Percentiles rank a stretch among this genome's conserved stretches.
Conservation (phyloP, 768 basidiomycete species). For the Terana coerulea region DNA sequence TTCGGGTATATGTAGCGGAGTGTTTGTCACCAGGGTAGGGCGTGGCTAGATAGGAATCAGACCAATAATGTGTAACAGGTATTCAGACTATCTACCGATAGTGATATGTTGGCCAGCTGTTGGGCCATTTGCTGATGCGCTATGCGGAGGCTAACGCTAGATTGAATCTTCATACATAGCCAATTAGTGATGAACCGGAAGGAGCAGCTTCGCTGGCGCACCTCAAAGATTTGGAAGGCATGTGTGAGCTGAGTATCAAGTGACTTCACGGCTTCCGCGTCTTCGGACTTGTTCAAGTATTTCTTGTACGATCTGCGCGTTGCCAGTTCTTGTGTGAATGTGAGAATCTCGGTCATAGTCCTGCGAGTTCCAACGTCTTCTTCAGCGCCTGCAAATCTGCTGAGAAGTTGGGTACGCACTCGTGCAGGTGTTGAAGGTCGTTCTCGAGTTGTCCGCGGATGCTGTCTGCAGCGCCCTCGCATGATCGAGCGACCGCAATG, state of each 20-base stretch:
- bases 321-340: not conserved
- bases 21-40: not conserved
- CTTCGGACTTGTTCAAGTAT: not conserved
- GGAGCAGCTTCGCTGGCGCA: too few species aligned
- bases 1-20: not conserved
- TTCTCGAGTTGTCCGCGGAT: not conserved
- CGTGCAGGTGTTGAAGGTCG: not conserved
- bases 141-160: not conserved
- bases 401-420: not conserved
- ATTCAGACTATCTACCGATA: not conserved
- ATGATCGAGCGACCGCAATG: not conserved
- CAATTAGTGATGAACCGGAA: too few species aligned
- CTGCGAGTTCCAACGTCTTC: not conserved
- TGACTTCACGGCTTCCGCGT: not conserved
- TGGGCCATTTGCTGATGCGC: not conserved
- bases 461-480: not conserved
- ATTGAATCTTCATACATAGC: too few species aligned
- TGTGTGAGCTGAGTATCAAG: constrained; percentile 1
- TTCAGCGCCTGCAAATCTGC: not conserved
- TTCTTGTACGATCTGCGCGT: not conserved
- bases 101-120: not conserved
- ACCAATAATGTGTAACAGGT: not conserved
- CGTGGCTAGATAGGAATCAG: not conserved
- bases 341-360: not conserved
- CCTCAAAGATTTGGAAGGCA: not conserved